These are phyloP conservation scores for Tulasnella sp. DNA, from an alignment of 768 basidiomycete species.

Conservation along the genomic window DNA sequence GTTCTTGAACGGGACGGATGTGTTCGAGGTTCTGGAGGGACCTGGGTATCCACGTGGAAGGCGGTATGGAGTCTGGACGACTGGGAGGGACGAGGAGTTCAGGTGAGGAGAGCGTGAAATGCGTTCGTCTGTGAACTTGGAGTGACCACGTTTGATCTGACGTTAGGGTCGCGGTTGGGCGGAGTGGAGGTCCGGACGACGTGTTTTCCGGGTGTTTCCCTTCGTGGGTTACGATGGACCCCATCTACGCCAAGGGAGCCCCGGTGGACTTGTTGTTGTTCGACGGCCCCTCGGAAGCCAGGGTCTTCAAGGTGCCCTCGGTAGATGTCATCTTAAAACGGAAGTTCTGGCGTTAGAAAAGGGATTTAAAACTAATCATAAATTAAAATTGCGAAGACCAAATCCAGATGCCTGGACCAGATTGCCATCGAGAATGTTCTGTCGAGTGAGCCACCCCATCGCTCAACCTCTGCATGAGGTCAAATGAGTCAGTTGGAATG, in stretches of 20 bases:
- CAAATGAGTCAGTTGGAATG: no score
- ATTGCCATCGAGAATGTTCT: no score
- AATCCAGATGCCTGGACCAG: no score
- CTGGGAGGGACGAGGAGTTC: slow-evolving; percentile 23
- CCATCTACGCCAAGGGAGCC: background rate
- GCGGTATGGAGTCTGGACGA: slow-evolving; percentile 20
- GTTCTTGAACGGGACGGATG: slow-evolving; percentile 17
- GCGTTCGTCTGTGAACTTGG: background rate
- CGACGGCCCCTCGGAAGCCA: background rate
- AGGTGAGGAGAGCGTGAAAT: slow-evolving; percentile 18
- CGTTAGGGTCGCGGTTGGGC: background rate
- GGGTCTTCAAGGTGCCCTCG: slow-evolving; percentile 6
- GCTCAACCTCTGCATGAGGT: no score
- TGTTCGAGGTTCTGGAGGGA: slow-evolving; percentile 18
- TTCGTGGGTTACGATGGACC: background rate
- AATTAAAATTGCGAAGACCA: no score
- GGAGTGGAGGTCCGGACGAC: background rate
- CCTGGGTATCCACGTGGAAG: slow-evolving; percentile 1
- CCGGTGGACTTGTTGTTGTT: slow-evolving; percentile 2
- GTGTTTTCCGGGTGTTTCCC: background rate
- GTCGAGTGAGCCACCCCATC: no score
- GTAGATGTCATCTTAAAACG: background rate
- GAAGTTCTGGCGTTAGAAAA: background rate
- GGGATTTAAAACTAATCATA: no score
- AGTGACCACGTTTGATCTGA: background rate